Conservation (phyloP, 768 basidiomycete species). For the Mycena galericulata region DNA sequence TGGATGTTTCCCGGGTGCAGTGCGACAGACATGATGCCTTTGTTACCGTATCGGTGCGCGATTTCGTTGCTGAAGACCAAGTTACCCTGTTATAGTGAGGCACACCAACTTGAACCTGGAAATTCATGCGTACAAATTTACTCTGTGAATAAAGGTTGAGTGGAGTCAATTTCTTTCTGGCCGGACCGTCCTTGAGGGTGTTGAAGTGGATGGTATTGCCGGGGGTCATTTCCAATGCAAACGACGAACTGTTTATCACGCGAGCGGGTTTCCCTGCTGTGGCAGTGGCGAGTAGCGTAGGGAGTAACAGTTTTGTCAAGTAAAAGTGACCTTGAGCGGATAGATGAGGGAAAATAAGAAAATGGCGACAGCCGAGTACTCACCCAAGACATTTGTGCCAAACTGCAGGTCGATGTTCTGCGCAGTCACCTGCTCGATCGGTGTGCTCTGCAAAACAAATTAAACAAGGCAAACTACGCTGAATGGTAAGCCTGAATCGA, state of each 20-base stretch:
- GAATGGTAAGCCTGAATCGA: not conserved
- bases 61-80: conserved; percentile 58
- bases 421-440: conserved; percentile 39
- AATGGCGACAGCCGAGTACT: not conserved
- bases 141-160: conserved; percentile 37
- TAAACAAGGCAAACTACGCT: not conserved
- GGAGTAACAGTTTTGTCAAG: conserved; percentile 64
- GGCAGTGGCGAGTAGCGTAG: conserved; percentile 51
- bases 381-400: conserved; percentile 42
- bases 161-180: conserved; percentile 25
- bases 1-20: conserved; percentile 53
- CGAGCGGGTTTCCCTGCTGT: conserved; percentile 54
- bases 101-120: not conserved
- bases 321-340: conserved; percentile 65
- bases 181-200: conserved; percentile 39
- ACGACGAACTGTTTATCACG: conserved; percentile 47
- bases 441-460: conserved; percentile 27
- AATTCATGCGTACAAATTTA: conserved; percentile 33
- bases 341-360: not conserved
- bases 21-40: conserved; percentile 55
- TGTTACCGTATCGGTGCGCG: conserved; percentile 52
- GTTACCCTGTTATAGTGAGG: conserved; percentile 50
- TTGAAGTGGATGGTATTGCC: conserved; percentile 32
- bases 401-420: conserved; percentile 46
- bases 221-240: conserved; percentile 26